phyloP scores from a whole-genome alignment of 495 filamentous ascomycete species.

The Letharia lupina region DNA sequence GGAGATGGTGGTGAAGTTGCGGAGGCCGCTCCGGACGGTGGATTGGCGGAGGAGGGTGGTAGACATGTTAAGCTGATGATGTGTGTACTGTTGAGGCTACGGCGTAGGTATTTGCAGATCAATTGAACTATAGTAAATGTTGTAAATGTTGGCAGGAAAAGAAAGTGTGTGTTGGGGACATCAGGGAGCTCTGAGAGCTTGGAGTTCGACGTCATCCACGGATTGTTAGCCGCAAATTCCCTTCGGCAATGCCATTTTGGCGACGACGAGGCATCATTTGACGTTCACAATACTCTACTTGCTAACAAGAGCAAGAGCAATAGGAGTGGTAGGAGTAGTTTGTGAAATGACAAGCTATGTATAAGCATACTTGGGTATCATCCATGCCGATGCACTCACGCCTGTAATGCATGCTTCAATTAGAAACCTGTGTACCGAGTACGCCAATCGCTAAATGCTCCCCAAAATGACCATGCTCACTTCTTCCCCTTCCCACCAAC shows the following conservation, averaged over 20 bases:
- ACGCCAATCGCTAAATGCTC: background rate
- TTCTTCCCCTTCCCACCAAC: slow-evolving; percentile 18
- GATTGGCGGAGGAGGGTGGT: slow-evolving; percentile 45
- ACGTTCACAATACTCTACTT: background rate
- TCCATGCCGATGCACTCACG: background rate
- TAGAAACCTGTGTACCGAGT: background rate
- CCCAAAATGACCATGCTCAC: slow-evolving; percentile 9
- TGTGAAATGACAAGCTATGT: background rate
- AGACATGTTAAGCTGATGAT: slow-evolving; percentile 37
- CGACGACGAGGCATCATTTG: background rate
- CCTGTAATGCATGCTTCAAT: slow-evolving; percentile 5
- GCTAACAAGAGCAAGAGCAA: background rate
- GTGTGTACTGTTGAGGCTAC: background rate
- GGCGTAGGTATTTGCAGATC: too few relatives aligned
- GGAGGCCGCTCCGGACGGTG: slow-evolving; percentile 45
- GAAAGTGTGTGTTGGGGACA: background rate
- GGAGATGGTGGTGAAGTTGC: slow-evolving; percentile 41
- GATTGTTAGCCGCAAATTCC: background rate
- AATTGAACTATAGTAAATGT: background rate
- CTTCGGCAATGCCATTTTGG: background rate
- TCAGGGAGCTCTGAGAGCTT: background rate
- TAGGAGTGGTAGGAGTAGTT: background rate
- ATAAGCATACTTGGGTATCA: background rate
- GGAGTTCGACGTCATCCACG: slow-evolving; percentile 8
- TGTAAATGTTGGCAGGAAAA: background rate